Conservation (phyloP, 352 stramenopile genomes). For the Phytophthora tentaculata region DNA sequence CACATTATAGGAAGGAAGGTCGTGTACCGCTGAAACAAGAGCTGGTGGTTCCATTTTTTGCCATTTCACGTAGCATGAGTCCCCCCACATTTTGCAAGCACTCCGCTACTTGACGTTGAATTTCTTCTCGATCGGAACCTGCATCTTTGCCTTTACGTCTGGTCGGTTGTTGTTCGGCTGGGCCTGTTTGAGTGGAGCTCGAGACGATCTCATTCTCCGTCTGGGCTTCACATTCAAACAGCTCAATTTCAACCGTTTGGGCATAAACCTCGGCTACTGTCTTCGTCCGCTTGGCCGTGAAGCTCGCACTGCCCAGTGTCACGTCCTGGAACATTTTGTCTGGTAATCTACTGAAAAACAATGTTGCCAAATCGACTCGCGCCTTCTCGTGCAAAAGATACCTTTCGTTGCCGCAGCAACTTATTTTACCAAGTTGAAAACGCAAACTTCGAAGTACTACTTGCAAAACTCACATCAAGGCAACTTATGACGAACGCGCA, state of each 20-base stretch:
- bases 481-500: conserved; percentile 6
- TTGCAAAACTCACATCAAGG: not conserved
- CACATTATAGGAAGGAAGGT: no score
- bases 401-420: not conserved
- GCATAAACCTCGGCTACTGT: conserved; percentile 32
- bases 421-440: no score
- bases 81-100: conserved; percentile 55
- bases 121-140: conserved; percentile 43
- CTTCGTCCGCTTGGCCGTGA: conserved; percentile 59
- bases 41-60: conserved; percentile 45
- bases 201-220: conserved; percentile 44
- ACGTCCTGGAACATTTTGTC: conserved; percentile 70
- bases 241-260: conserved; percentile 44
- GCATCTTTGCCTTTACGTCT: conserved; percentile 38
- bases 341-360: not conserved
- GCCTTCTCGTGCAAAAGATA: not conserved
- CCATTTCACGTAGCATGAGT: conserved; percentile 70
- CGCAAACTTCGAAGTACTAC: no score
- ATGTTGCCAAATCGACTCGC: not conserved
- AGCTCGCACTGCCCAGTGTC: conserved; percentile 50
- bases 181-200: conserved; percentile 50
- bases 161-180: conserved; percentile 35
- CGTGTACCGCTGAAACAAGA: conserved; percentile 51
- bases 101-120: conserved; percentile 36
- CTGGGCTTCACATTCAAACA: conserved; percentile 48